Conservation (phyloP, 305 asterid genomes). For the Andrographis paniculata region DNA sequence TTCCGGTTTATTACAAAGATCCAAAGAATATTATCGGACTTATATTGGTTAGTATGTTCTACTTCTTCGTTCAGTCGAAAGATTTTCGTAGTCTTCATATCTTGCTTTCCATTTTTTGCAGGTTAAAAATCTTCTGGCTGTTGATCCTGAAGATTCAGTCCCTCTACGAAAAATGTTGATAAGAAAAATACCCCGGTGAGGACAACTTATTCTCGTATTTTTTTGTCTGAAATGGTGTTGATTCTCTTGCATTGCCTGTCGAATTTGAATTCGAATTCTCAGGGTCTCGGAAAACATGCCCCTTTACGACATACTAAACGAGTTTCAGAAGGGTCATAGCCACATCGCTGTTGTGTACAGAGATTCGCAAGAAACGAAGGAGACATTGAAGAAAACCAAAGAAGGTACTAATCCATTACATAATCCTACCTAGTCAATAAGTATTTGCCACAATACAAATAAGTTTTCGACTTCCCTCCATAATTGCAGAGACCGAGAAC, state of each 20-base stretch:
- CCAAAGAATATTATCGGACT: constrained; percentile 85
- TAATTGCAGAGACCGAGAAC: constrained; percentile 38
- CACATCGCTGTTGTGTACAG: constrained; percentile 88
- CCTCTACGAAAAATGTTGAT: constrained; percentile 85
- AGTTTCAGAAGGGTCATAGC: constrained; percentile 97
- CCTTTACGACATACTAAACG: constrained; percentile 92
- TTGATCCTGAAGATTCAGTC: constrained; percentile 74
- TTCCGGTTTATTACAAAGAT: constrained; percentile 68
- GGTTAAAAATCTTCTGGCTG: constrained; percentile 94
- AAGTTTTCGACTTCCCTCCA: too few species aligned
- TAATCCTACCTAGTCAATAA: too few species aligned
- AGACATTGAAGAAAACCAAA: constrained; percentile 38
- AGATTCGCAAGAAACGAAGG: constrained; percentile 65
- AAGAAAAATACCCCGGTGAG: constrained; percentile 89
- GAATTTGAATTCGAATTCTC: constrained; percentile 27
- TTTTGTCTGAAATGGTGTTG: background rate
- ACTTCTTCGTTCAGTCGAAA: background rate
- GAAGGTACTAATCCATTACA: too few species aligned
- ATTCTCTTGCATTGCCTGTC: constrained; percentile 15
- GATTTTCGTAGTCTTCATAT: background rate
- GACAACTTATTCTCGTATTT: constrained; percentile 3
- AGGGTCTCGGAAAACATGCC: constrained; percentile 95
- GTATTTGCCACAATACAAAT: too few species aligned
- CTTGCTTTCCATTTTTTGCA: constrained; percentile 19
- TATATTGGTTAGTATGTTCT: constrained; percentile 54